Base-by-base conservation (phyloP, 305 asterid genomes). In the Fraxinus sp. region DNA sequence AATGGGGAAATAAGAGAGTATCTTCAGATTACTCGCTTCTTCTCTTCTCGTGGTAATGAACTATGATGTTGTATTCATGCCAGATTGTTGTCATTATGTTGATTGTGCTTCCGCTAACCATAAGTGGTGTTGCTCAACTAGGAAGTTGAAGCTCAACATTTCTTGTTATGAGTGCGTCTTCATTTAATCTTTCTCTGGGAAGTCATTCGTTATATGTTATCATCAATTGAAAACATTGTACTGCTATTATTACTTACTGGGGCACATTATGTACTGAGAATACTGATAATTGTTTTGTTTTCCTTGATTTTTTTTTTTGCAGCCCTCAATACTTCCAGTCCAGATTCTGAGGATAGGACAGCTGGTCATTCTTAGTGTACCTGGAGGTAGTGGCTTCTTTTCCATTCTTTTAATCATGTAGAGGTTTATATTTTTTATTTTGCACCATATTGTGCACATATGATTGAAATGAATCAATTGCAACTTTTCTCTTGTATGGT, bases 281-380 rank as follows among this genome's bases (percentile, higher is more conserved):
- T 7, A 20, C 70, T 59, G 70, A 59, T 20, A 59, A 20, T 55
- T 55, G 1, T 59, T 59, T 20, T 20, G 14, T 20, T 22, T 64
- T 46, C 70, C 52, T 68, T 77, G 66, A 52, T 76, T 39, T 68
- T 24, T 83, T 20, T 11, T 71, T 37, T 88, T 87, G 88, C 94
- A 97, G 99, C 99, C 99, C 81, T 90, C 97, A 10, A 85, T 94
- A 84, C 98, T 97, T 89, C 99, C 99, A 37, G 80, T 97, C 86
- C 99, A 97, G 92, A 92, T 93, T 80, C 84, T 94, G 88, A 90
- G 95, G 91, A 92, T 97, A 78, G 99, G 99, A 81, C 97, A 97
- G 88, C 88, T 97, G 88, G 96, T 88, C 80, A 91, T 97, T 89
- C 97, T 97, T 80, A 89, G 92, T 79, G 98, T 93, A 62, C 99